A percentile compares a stretch with the other conserved stretches of the same genome.
phyloP scores from a whole-genome alignment of 257 asterid species.

The Lithospermum erythrorhizon region DNA sequence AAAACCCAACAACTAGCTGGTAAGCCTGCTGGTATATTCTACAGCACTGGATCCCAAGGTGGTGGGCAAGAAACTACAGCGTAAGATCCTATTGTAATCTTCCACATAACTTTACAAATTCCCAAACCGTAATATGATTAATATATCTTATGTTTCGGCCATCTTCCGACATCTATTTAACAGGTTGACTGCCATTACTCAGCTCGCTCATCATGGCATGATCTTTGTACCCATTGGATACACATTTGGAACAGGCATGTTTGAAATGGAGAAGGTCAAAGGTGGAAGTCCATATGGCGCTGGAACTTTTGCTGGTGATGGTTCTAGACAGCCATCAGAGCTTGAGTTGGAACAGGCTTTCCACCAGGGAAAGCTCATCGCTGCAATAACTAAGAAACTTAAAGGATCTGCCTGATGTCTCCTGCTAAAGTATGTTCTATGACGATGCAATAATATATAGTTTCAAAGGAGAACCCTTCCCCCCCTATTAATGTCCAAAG shows the following conservation, averaged over 20 bases:
- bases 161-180: not conserved
- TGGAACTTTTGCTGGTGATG: constrained; percentile 74
- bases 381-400: constrained; percentile 27
- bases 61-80: constrained; percentile 86
- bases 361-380: constrained; percentile 29
- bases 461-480: no score
- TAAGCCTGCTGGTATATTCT: constrained; percentile 83
- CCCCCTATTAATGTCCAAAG: no score
- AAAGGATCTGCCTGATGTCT: constrained; percentile 21
- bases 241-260: constrained; percentile 76
- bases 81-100: constrained; percentile 17
- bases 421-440: not conserved
- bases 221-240: constrained; percentile 68
- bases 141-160: no score
- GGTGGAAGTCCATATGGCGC: constrained; percentile 94
- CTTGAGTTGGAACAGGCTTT: constrained; percentile 29
- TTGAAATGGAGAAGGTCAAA: constrained; percentile 64
- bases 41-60: constrained; percentile 82
- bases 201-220: constrained; percentile 71
- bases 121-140: not conserved
- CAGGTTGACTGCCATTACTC: constrained; percentile 78
- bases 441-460: no score
- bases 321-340: constrained; percentile 34
- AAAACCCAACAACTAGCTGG: constrained; percentile 79
- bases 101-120: not conserved